Base-by-base conservation (phyloP, 768 basidiomycete species). In the Lactarius sp. region DNA sequence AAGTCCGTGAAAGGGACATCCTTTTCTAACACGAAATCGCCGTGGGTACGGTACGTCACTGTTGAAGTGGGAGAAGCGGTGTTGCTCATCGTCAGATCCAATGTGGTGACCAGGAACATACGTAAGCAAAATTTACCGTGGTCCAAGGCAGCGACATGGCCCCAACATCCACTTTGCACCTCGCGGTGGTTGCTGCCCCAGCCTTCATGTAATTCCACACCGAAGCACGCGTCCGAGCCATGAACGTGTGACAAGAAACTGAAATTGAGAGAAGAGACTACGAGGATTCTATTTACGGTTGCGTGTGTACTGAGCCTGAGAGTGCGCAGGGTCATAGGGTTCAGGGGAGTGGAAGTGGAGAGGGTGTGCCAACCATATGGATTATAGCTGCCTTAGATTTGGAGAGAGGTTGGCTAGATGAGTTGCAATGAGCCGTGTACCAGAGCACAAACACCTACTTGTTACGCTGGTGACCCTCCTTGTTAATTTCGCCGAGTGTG, bases 201-300 rank as follows among this genome's bases (percentile, higher is more conserved):
- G 1, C 84, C 83, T 8, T 78, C 74, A 56, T 83, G 79, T 91
- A 92, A 94, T 69, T 86, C 80, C 3, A 95, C 85, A 27, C 88
- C 90, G 71, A 85, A 95, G 31, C 90, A 80, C 39, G 82, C 84
- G 3, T 77, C 67, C 6, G 68, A 73, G 0, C 84, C 83, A 66
- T 87, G 84, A 46, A 74, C 79, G 70, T 87, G 85, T 0, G 88
- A 92, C 94, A 94, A 95, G 73, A 92, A 96, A 69, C 83, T 90
- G 74, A 92, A 96, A 74, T 93, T 96, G 56, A 92, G 81, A 18
- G 86, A 82, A 2, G 88, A 93, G 50, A 94, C 27, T 85, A 91
- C 81, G 75, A 95, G 94, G 62, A 95, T 87, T 92, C 92, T 94
- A 75, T 94, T 77, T 33, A 94, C 76, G 7, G 67, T 62, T 37